A percentile compares a stretch with the other conserved stretches of the same genome.
Conservation (phyloP, 1,284 basidiomycete species). For the Kwoniella shivajii region DNA sequence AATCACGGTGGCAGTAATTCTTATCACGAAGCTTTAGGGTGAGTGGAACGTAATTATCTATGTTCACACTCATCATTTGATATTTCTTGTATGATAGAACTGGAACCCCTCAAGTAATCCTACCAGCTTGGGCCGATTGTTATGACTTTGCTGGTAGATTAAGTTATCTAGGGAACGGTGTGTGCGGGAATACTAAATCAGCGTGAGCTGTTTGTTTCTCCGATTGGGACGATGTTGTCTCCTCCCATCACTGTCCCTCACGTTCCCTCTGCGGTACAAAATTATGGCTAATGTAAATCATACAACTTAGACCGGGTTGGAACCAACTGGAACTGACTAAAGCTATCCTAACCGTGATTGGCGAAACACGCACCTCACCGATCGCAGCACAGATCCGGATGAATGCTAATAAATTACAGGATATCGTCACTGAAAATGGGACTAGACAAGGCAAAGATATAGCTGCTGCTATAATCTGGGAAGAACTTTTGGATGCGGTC, state of each 20-base stretch:
- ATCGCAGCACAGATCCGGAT: constrained; percentile 5
- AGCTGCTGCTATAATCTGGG: constrained; percentile 7
- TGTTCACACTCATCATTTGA: background rate
- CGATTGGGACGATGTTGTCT: background rate
- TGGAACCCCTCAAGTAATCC: constrained; percentile 27
- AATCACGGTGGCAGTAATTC: constrained; percentile 38
- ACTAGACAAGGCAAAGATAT: constrained; percentile 5
- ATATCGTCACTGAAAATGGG: constrained; percentile 9
- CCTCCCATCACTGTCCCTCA: background rate
- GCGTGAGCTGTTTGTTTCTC: constrained; percentile 15
- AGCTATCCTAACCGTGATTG: constrained; percentile 15
- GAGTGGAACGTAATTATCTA: constrained; percentile 7
- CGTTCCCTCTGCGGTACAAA: too few relatives aligned
- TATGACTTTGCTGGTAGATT: constrained; percentile 26
- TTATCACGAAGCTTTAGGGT: constrained; percentile 35
- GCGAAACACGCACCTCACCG: constrained; percentile 7
- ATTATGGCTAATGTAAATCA: background rate
- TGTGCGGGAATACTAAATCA: constrained; percentile 26
- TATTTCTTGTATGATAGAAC: constrained; percentile 8
- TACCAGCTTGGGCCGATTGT: constrained; percentile 33
- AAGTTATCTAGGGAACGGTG: constrained; percentile 23
- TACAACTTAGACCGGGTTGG: constrained; percentile 8
- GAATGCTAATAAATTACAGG: constrained; percentile 8
- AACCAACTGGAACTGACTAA: constrained; percentile 11
- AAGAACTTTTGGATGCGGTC: too few relatives aligned